These are phyloP conservation scores for Pterocarpus santalinus DNA, from an alignment of 306 rosid genomes.

Conservation along the genomic window DNA sequence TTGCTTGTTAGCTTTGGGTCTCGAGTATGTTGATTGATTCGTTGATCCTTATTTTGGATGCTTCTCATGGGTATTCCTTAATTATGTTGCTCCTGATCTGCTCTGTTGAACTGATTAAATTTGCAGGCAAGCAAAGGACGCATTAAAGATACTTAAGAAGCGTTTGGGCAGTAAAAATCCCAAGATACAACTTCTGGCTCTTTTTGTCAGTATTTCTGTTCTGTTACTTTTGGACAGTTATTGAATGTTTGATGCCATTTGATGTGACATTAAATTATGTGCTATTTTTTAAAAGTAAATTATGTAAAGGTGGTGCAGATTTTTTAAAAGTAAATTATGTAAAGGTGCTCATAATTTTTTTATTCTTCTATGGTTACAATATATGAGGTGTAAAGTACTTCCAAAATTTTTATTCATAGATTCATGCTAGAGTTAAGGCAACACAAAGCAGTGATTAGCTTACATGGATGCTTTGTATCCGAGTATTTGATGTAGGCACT, in stretches of 20 bases:
- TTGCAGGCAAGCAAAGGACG: slow-evolving; percentile 97
- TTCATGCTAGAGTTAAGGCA: slow-evolving; percentile 25
- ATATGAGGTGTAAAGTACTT: slow-evolving; percentile 21
- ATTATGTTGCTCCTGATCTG: slow-evolving; percentile 39
- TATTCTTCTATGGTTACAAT: slow-evolving; percentile 35
- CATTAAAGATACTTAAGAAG: slow-evolving; percentile 91
- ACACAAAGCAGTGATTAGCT: slow-evolving; percentile 36
- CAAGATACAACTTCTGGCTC: slow-evolving; percentile 88
- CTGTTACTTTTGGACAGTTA: slow-evolving; percentile 38
- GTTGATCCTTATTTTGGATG: neutral
- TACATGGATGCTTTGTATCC: slow-evolving; percentile 36
- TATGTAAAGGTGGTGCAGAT: neutral
- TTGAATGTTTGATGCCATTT: slow-evolving; percentile 24
- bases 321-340: neutral
- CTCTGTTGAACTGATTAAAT: slow-evolving; percentile 41
- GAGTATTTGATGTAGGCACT: slow-evolving; percentile 66
- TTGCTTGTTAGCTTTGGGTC: slow-evolving; percentile 40
- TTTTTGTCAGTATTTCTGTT: slow-evolving; percentile 76
- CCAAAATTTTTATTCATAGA: neutral
- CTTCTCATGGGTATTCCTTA: slow-evolving; percentile 16
- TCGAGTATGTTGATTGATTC: slow-evolving; percentile 23
- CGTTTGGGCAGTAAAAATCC: slow-evolving; percentile 82
- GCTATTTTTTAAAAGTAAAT: neutral
- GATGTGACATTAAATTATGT: slow-evolving; percentile 17
- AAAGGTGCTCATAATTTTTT: slow-evolving; percentile 9